Evolutionary conservation across 306 rosid genomes (phyloP).

Genomic region (Glycine tomentella): DNA sequence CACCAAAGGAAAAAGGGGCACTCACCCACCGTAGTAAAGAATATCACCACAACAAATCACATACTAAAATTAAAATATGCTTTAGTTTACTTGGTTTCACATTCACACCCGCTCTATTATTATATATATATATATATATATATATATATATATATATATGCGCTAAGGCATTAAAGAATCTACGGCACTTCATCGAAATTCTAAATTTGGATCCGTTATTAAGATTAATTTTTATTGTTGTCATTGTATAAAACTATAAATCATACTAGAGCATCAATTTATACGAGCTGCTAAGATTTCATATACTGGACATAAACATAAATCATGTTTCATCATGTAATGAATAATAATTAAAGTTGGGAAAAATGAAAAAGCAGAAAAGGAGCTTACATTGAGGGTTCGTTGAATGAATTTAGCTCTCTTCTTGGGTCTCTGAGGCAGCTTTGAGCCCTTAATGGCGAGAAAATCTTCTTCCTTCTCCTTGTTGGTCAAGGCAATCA

Average conservation of each 20-base stretch:
- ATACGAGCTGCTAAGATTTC: constrained; percentile 1
- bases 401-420: constrained; percentile 91
- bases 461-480: constrained; percentile 97
- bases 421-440: constrained; percentile 95
- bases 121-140: neutral
- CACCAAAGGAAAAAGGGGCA: constrained; percentile 9
- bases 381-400: constrained; percentile 87
- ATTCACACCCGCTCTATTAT: neutral
- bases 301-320: neutral
- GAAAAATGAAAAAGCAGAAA: neutral
- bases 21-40: constrained; percentile 2
- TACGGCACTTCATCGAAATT: neutral
- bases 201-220: neutral
- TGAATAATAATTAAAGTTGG: neutral
- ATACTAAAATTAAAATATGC: constrained; percentile 27
- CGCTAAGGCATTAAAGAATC: neutral
- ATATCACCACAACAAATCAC: constrained; percentile 10
- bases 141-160: too few species aligned
- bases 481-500: constrained; percentile 89
- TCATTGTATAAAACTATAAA: neutral
- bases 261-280: neutral
- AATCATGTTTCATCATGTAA: neutral
- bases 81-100: neutral
- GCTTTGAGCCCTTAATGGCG: constrained; percentile 89
- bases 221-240: neutral